Conservation (phyloP, 768 basidiomycete genomes). For the Rhodotorula toruloides region DNA sequence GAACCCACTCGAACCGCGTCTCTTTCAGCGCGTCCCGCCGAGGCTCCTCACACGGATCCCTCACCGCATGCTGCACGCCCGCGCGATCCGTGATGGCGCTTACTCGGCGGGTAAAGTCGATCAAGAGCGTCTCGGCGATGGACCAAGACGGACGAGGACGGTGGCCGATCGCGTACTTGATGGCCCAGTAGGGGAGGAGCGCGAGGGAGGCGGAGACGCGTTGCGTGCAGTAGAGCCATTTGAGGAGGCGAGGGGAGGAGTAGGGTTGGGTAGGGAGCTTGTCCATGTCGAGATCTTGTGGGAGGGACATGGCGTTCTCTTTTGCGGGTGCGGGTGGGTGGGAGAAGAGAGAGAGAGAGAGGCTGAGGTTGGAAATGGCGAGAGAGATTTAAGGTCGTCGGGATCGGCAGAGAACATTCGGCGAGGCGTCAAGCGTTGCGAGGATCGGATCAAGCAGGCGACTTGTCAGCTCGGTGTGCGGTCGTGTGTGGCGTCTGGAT, state of each 20-base stretch:
- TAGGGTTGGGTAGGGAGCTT: constrained; percentile 25
- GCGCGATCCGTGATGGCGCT: constrained; percentile 33
- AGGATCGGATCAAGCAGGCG: too few relatives aligned
- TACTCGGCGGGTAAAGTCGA: constrained; percentile 26
- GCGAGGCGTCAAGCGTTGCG: too few relatives aligned
- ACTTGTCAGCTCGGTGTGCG: too few relatives aligned
- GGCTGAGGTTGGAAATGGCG: background rate
- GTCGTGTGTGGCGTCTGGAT: too few relatives aligned
- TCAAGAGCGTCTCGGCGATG: constrained; percentile 20
- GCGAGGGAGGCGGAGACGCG: constrained; percentile 27
- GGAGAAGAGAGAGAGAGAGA: background rate
- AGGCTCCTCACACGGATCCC: constrained; percentile 28
- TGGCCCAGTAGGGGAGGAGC: constrained; percentile 33
- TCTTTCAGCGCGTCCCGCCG: constrained; percentile 20
- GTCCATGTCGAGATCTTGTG: constrained; percentile 25
- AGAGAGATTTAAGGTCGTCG: too few relatives aligned
- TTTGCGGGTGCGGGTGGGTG: background rate
- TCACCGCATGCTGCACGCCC: constrained; percentile 29
- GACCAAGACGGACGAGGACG: constrained; percentile 25
- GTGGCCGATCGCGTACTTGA: constrained; percentile 23
- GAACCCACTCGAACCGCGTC: constrained; percentile 33
- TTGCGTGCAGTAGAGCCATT: constrained; percentile 33
- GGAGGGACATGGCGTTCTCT: constrained; percentile 11
- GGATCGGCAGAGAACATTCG: too few relatives aligned
- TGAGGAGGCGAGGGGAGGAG: constrained; percentile 24